phyloP scores from a whole-genome alignment of 2,329 filamentous ascomycete genomes.

The Simplicillium aogashimaense region DNA sequence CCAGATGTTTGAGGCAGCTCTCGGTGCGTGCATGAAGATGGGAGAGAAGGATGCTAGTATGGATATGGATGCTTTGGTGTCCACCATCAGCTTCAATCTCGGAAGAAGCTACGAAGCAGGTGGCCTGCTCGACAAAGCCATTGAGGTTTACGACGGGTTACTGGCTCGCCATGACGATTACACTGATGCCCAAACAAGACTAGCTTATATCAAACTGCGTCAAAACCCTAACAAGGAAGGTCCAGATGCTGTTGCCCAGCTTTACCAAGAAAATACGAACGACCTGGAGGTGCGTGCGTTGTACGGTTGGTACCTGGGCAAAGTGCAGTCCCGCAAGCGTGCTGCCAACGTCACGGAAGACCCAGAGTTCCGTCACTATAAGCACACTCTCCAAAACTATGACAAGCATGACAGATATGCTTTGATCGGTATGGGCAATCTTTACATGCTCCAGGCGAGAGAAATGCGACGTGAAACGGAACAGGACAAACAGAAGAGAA shows the following conservation, averaged over 20 bases:
- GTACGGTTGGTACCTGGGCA: constrained; percentile 92
- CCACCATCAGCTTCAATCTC: constrained; percentile 94
- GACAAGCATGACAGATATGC: constrained; percentile 99
- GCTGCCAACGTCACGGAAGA: constrained; percentile 77
- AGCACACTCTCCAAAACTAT: constrained; percentile 85
- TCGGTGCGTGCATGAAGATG: constrained; percentile 78
- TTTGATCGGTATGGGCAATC: constrained; percentile 91
- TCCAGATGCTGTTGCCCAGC: constrained; percentile 71
- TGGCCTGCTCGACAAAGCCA: constrained; percentile 70
- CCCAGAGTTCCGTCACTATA: constrained; percentile 86
- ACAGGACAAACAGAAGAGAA: constrained; percentile 81
- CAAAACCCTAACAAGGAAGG: constrained; percentile 77
- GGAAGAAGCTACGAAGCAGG: constrained; percentile 87
- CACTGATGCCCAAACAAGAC: constrained; percentile 76
- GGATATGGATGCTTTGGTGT: constrained; percentile 86
- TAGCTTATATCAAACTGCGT: constrained; percentile 82
- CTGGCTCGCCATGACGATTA: constrained; percentile 82
- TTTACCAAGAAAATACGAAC: constrained; percentile 73
- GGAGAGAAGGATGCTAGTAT: constrained; percentile 63
- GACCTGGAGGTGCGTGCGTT: constrained; percentile 88
- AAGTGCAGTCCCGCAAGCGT: constrained; percentile 68
- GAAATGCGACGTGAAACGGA: constrained; percentile 93
- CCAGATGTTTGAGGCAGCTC: constrained; percentile 83
- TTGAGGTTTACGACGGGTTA: constrained; percentile 79
- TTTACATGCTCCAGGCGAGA: constrained; percentile 75